These are phyloP conservation scores for Mucor racemosus DNA, from an alignment of 371 early-diverging fungal genomes.

Conservation along the genomic window DNA sequence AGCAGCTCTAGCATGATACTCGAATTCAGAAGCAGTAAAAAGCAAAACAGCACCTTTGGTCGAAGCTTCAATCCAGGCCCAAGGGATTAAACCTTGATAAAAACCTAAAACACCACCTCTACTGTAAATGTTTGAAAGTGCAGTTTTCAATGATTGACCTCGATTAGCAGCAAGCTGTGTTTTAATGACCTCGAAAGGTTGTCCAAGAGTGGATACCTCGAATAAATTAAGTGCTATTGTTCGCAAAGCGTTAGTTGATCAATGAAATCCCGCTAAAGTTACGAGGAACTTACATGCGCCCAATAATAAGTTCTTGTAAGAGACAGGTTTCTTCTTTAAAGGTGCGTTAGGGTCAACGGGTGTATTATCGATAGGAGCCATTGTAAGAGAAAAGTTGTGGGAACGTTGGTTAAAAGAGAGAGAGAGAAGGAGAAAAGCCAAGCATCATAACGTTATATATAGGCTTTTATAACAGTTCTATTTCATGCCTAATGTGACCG, in stretches of 20 bases:
- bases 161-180: slow-evolving; percentile 90
- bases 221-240: slow-evolving; percentile 69
- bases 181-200: slow-evolving; percentile 91
- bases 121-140: slow-evolving; percentile 70
- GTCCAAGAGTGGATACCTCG: slow-evolving; percentile 88
- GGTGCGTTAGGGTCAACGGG: slow-evolving; percentile 45
- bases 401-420: neutral
- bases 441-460: slow-evolving; percentile 8
- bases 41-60: slow-evolving; percentile 96
- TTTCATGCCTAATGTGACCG: slow-evolving; percentile 10
- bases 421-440: slow-evolving; percentile 7
- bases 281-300: slow-evolving; percentile 59
- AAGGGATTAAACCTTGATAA: slow-evolving; percentile 82
- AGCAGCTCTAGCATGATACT: slow-evolving; percentile 67
- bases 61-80: slow-evolving; percentile 93
- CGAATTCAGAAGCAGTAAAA: slow-evolving; percentile 93
- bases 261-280: neutral
- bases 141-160: slow-evolving; percentile 66
- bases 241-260: neutral
- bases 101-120: slow-evolving; percentile 85
- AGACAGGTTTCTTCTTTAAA: slow-evolving; percentile 62
- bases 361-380: slow-evolving; percentile 28
- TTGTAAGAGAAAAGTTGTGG: slow-evolving; percentile 10
- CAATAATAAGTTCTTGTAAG: slow-evolving; percentile 64
- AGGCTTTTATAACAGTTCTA: neutral